Conservation (phyloP, 2,329 filamentous ascomycete genomes). For the Colletotrichum magnum region DNA sequence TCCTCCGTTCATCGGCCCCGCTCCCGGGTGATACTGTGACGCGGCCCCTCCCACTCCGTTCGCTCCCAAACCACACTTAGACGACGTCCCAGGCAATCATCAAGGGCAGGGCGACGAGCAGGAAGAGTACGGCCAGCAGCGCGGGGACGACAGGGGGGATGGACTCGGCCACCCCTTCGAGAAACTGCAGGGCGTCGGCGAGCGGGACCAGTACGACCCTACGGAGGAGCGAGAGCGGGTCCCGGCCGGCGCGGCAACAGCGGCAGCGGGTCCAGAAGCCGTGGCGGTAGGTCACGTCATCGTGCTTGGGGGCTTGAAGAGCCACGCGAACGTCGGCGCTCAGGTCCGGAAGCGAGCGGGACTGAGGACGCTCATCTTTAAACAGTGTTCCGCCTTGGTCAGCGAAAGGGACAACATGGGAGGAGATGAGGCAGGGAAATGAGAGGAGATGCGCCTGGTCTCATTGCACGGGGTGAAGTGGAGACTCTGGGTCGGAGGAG, state of each 20-base stretch:
- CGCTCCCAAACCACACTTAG: neutral
- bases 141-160: slow-evolving; percentile 33
- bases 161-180: slow-evolving; percentile 29
- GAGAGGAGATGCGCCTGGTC: neutral
- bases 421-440: neutral
- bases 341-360: slow-evolving; percentile 35
- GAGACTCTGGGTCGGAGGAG: neutral
- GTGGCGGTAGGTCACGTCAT: slow-evolving; percentile 31
- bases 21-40: neutral
- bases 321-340: slow-evolving; percentile 38
- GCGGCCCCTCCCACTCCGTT: no score
- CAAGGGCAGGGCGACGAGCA: slow-evolving; percentile 28
- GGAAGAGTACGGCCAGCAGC: slow-evolving; percentile 27
- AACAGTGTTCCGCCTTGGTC: neutral
- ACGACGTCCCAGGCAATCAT: slow-evolving; percentile 29
- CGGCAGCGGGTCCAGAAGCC: slow-evolving; percentile 38
- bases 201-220: slow-evolving; percentile 30
- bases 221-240: slow-evolving; percentile 24
- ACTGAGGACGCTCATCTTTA: slow-evolving; percentile 8
- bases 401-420: neutral
- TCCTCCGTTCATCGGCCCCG: neutral
- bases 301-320: slow-evolving; percentile 31
- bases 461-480: neutral
- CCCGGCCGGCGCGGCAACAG: slow-evolving; percentile 28
- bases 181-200: slow-evolving; percentile 16